Evolutionary conservation across 345 rosid genomes (phyloP), one percentile per base, ranked within the genome.

Genomic region (Hibiscus mutabilis): DNA sequence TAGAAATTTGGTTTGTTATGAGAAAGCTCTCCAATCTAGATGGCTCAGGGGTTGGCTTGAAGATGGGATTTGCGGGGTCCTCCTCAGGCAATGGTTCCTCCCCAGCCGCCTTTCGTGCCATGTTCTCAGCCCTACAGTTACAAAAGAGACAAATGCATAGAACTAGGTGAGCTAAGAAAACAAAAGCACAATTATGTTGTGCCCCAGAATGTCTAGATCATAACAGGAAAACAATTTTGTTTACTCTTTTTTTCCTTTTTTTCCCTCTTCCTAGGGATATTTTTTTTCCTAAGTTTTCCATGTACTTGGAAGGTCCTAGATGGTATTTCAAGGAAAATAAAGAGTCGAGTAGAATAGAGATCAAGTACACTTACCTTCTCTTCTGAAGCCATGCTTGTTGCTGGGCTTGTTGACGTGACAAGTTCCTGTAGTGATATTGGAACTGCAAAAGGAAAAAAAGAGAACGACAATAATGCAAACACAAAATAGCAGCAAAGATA

Each of bases 321-420:
- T 13, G 52, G 52, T 47, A 13, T 15, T 47, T 47, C n/a, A 3
- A 47, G n/a, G n/a, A 47, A 47, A 47, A 47, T 14, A 15, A 47
- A 47, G 6, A 4, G 52, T 47, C 18, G 0, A 47, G 52, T 13
- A 15, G 16, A 0, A 47, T 15, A 47, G n/a, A 47, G 1, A 47
- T 13, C 52, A 13, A 59, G 11, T 15, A 65, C 6, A 3, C 18
- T 29, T 66, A 91, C 99, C 96, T 96, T 82, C 99, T 86, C 79
- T 96, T 96, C 80, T 96, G 99, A 79, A 96, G 91, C 99, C 99
- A 92, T 66, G 96, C 83, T 82, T 96, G 99, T 75, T 96, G 99
- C 73, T 96, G 99, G 1, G 85, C 91, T 85, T 96, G 99, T 74
- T 96, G 98, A 29, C 99, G 97, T 35, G 97, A 86, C 74, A 92